Evolutionary conservation across 2,329 filamentous ascomycete species (phyloP), one percentile per base, ranked within the genome.

Genomic region (Alternaria arbusti): DNA sequence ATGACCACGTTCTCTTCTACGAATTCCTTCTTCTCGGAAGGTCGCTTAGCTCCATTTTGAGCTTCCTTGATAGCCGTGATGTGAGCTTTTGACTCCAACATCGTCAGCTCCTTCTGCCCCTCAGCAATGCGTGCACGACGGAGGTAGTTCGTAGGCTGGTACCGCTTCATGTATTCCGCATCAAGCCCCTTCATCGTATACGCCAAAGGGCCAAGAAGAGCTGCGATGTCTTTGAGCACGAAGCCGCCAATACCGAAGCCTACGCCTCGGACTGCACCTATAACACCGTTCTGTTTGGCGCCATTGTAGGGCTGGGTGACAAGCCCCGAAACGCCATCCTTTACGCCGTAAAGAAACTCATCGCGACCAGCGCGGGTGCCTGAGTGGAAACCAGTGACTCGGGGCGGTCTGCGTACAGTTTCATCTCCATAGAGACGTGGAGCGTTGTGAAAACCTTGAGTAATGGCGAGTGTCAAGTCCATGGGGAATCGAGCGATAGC

Each of bases 381-480:
- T 3, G 88, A 91, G 54, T 84, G 83, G 61, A 91, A 84, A 3
- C 89, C 90, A 1, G 88, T 91, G 45, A 92, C 86, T 8, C 88
- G 85, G 2, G 84, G 84, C 1, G 88, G 88, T 2, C 85, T 84
- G 4, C 90, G 85, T 2, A 92, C 90, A 2, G 89, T 91, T 52
- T 88, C 85, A 70, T 92, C 90, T 13, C 89, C 90, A 68, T 92
- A 92, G 0, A 92, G 82, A 3, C 89, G 85, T 2, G 90, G 90
- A 0, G 88, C 89, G 67, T 92, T 92, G 74, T 91, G 89, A 66
- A 91, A 91, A 2, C 89, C 90, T 72, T 91, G 89, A 1, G 88
- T 88, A 2, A 91, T 74, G 0, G 88, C 87, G 44, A 91, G 79
- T 0, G 86, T 84, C 3, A 91, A 75, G 69, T 90, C 85, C 67